Percentiles rank a stretch among this genome's conserved stretches.
Conservation (phyloP, 441 rosid genomes). For the Adansonia rubrostipa region DNA sequence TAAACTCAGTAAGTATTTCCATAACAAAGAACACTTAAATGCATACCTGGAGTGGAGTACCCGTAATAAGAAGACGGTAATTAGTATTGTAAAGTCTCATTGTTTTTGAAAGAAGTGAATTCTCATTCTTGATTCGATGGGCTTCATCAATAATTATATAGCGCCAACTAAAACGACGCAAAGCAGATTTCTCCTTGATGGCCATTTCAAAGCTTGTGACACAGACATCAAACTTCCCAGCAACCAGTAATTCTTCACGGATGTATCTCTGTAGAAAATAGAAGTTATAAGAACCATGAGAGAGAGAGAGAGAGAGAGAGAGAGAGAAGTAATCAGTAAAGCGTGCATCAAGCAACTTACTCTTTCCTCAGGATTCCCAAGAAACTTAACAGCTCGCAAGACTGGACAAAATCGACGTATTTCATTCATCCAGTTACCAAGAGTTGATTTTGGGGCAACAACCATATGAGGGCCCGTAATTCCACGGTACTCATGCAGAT, state of each 20-base stretch:
- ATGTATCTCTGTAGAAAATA: conserved; percentile 72
- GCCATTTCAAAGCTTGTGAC: conserved; percentile 99
- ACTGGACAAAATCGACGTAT: conserved; percentile 95
- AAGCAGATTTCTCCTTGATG: conserved; percentile 88
- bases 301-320: background rate
- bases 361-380: conserved; percentile 99
- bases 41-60: conserved; percentile 97
- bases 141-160: conserved; percentile 98
- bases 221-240: conserved; percentile 98
- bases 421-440: conserved; percentile 99
- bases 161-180: conserved; percentile 99
- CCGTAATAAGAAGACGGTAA: conserved; percentile 96
- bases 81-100: conserved; percentile 95
- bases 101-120: conserved; percentile 96
- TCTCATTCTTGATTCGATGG: conserved; percentile 96
- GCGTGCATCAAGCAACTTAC: conserved; percentile 46
- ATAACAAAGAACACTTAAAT: conserved; percentile 17
- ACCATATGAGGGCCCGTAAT: conserved; percentile 99
- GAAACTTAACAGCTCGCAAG: conserved; percentile 91
- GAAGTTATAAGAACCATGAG: conserved; percentile 23
- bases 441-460: conserved; percentile 99
- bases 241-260: conserved; percentile 88
- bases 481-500: conserved; percentile 93
- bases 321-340: conserved; percentile 8
- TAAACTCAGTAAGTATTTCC: background rate